Conservation (phyloP, 176 grass and related monocot species). For the Triticum turgidum region DNA sequence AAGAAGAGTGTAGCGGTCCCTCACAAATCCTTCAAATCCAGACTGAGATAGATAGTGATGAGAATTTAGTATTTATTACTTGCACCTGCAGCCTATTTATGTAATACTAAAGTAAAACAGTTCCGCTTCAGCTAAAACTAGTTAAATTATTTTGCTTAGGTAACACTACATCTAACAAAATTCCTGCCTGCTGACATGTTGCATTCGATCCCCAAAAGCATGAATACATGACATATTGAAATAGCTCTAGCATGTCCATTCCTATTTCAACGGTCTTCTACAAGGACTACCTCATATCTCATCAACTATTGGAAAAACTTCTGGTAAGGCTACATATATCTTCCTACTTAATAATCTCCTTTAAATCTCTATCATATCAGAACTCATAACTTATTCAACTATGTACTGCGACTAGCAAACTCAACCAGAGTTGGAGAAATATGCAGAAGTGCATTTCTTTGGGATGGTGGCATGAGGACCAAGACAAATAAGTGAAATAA, state of each 20-base stretch:
- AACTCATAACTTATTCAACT: background rate
- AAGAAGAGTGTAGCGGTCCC: conserved; percentile 79
- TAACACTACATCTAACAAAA: background rate
- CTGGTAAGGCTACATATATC: background rate
- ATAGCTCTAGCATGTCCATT: background rate
- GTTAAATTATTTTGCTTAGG: background rate
- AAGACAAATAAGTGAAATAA: conserved; percentile 3
- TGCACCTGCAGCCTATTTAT: conserved; percentile 1
- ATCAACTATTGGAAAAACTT: background rate
- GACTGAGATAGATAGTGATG: conserved; percentile 49
- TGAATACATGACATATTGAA: background rate
- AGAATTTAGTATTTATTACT: background rate
- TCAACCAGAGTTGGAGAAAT: conserved; percentile 6
- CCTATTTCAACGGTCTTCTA: background rate
- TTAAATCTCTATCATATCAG: background rate
- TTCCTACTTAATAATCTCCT: background rate
- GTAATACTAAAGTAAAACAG: background rate
- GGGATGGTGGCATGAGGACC: background rate
- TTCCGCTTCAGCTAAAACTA: background rate
- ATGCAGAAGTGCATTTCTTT: background rate
- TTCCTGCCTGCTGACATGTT: background rate
- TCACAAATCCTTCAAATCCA: conserved; percentile 93
- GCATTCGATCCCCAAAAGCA: background rate
- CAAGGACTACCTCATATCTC: background rate
- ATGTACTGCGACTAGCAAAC: background rate